phyloP scores from a whole-genome alignment of 108 stramenopile genomes.

The Skeletonema grethae region DNA sequence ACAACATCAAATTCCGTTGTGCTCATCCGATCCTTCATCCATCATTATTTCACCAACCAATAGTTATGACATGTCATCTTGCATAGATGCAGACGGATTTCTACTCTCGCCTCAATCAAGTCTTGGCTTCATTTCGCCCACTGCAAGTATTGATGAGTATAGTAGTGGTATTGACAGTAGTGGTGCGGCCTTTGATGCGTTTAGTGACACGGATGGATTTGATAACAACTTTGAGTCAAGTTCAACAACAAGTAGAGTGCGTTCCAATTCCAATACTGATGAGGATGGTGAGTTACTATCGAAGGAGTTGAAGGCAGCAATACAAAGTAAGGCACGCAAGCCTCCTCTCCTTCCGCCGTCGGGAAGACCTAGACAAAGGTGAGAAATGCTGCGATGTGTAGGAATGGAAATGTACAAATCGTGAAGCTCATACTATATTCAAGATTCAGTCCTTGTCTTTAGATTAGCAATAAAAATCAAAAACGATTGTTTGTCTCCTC shows the following conservation, averaged over 20 bases:
- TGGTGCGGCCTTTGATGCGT: background rate
- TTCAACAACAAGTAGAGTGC: background rate
- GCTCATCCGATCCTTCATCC: background rate
- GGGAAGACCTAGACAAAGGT: background rate
- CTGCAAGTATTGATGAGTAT: conserved; percentile 1
- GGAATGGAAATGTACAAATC: too few species aligned
- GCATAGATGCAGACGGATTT: background rate
- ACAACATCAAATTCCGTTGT: background rate
- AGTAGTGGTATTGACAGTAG: background rate
- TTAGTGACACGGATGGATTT: background rate
- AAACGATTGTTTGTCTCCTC: too few species aligned
- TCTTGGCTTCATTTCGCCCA: background rate
- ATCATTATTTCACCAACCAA: background rate
- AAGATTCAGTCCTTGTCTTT: too few species aligned
- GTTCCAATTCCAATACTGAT: background rate
- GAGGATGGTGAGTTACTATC: background rate
- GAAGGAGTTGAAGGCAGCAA: background rate
- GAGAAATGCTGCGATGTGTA: background rate
- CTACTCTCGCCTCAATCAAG: background rate
- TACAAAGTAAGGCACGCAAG: conserved; percentile 3
- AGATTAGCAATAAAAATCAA: too few species aligned
- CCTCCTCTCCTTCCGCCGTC: background rate
- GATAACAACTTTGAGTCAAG: background rate
- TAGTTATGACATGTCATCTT: conserved; percentile 1
- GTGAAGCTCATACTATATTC: too few species aligned